Percentiles rank a stretch among this genome's conserved stretches.
phyloP scores from a whole-genome alignment of 2,329 filamentous ascomycete species.

The Fusarium sp. region DNA sequence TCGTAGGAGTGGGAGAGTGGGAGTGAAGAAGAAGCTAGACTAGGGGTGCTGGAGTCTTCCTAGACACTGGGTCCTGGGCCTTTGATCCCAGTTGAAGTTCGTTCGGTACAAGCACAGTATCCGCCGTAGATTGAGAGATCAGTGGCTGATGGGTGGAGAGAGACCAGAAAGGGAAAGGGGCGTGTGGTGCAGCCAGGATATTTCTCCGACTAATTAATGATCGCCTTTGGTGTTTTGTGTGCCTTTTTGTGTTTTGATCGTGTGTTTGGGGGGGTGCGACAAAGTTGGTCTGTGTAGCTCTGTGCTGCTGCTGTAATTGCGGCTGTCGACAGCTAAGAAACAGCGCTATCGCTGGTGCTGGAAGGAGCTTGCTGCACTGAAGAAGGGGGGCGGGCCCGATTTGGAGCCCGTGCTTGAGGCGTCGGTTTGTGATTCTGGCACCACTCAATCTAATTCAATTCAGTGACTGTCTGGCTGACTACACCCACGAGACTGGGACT shows the following conservation, averaged over 20 bases:
- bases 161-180: slow-evolving; percentile 21
- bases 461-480: background rate
- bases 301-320: background rate
- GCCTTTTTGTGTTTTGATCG: slow-evolving; percentile 7
- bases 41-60: slow-evolving; percentile 25
- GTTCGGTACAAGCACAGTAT: background rate
- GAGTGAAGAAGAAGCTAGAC: slow-evolving; percentile 18
- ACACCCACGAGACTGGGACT: slow-evolving; percentile 9
- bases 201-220: slow-evolving; percentile 40
- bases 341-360: background rate
- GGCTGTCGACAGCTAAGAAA: background rate
- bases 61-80: slow-evolving; percentile 16
- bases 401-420: slow-evolving; percentile 5
- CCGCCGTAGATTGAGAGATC: slow-evolving; percentile 13
- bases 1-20: background rate
- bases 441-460: background rate
- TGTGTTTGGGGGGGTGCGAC: slow-evolving; percentile 10
- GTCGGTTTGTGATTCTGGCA: slow-evolving; percentile 5
- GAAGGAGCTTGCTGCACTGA: slow-evolving; percentile 7
- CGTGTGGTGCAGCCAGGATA: slow-evolving; percentile 26
- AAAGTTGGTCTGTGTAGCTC: background rate
- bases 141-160: slow-evolving; percentile 12
- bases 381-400: slow-evolving; percentile 1
- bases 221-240: slow-evolving; percentile 26
- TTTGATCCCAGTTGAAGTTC: too few relatives aligned